Conservation (phyloP, 202 grass and related monocot species). For the Eragrostis tef region DNA sequence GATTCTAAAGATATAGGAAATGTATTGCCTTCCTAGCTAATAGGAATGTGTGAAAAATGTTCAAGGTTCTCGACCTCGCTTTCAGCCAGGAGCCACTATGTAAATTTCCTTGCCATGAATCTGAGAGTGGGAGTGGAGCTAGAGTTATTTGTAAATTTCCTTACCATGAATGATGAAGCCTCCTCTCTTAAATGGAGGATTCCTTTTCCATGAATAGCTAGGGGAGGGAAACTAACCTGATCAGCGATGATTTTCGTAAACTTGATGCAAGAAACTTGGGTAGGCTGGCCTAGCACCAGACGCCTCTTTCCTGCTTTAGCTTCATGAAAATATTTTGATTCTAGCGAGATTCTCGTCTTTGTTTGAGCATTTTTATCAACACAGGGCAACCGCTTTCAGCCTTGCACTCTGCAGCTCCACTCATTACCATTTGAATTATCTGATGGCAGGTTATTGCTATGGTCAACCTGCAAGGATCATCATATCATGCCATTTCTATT, state of each 20-base stretch:
- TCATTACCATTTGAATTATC: slow-evolving; percentile 28
- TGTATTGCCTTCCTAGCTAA: slow-evolving; percentile 24
- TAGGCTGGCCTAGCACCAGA: too few species aligned
- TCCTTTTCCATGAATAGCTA: background rate
- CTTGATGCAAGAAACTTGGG: background rate
- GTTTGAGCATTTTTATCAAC: background rate
- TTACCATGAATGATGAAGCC: background rate
- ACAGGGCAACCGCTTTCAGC: background rate
- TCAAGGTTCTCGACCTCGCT: background rate
- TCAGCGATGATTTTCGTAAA: background rate
- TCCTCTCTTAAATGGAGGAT: background rate
- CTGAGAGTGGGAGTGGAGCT: too few species aligned
- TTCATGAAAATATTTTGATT: slow-evolving; percentile 3
- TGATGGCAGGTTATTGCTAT: slow-evolving; percentile 35
- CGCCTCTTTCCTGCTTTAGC: too few species aligned
- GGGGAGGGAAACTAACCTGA: background rate
- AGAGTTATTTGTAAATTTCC: background rate
- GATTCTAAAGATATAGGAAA: background rate
- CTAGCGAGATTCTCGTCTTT: background rate
- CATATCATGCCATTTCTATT: slow-evolving; percentile 20
- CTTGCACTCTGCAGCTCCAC: slow-evolving; percentile 28
- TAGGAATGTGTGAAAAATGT: background rate
- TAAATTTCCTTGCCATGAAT: background rate
- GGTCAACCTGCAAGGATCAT: slow-evolving; percentile 41
- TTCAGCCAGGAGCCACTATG: background rate